A percentile compares a stretch with the other conserved stretches of the same genome.
Evolutionary conservation across 768 basidiomycete genomes (phyloP).

Genomic region (Kwoniella dendrophila): DNA sequence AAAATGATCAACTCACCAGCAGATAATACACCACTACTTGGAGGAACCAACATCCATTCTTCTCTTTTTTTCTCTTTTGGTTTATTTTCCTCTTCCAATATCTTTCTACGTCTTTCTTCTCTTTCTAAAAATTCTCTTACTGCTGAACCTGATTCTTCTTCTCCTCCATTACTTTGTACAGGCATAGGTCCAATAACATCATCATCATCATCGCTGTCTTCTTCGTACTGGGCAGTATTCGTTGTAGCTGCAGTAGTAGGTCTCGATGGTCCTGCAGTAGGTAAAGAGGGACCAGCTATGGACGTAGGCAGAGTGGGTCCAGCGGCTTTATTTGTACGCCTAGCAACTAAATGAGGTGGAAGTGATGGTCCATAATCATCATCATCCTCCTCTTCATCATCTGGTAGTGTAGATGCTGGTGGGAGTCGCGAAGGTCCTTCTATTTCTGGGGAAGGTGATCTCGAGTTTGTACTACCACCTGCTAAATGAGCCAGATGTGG

Average conservation of each 20-base stretch:
- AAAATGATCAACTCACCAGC: slow-evolving; percentile 62
- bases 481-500: slow-evolving; percentile 52
- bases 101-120: slow-evolving; percentile 74
- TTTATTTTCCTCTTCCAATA: slow-evolving; percentile 61
- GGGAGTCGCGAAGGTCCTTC: slow-evolving; percentile 19
- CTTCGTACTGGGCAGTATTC: slow-evolving; percentile 54
- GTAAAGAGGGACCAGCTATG: slow-evolving; percentile 9
- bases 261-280: slow-evolving; percentile 27
- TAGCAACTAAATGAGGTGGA: slow-evolving; percentile 67
- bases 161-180: slow-evolving; percentile 54
- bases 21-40: slow-evolving; percentile 75
- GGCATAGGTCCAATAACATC: slow-evolving; percentile 81
- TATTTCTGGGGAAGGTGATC: slow-evolving; percentile 20
- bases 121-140: slow-evolving; percentile 80
- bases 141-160: slow-evolving; percentile 60
- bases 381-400: slow-evolving; percentile 63
- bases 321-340: slow-evolving; percentile 53
- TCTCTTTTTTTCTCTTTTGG: slow-evolving; percentile 68
- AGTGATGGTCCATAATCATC: slow-evolving; percentile 74
- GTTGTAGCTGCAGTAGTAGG: too few species aligned
- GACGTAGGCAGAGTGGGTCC: slow-evolving; percentile 40
- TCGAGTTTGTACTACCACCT: too few species aligned
- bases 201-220: slow-evolving; percentile 69
- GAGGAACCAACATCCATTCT: slow-evolving; percentile 98
- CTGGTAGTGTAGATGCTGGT: not conserved